Evolutionary conservation across 305 asterid species (phyloP).

Genomic region (Rubia peregrina): DNA sequence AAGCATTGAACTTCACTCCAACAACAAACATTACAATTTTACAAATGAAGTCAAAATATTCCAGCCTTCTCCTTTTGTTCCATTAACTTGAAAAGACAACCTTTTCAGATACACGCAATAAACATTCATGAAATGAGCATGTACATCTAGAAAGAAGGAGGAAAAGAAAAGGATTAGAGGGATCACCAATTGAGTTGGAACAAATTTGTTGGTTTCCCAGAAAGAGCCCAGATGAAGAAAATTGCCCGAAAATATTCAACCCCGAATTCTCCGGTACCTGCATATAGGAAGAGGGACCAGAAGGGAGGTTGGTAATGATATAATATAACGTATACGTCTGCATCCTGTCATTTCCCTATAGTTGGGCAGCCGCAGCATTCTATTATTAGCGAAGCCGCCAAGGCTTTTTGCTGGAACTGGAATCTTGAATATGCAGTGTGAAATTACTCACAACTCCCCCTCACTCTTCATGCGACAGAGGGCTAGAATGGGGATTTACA

Average conservation of each 20-base stretch:
- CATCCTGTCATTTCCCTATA: background rate
- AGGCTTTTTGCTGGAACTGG: conserved; percentile 21
- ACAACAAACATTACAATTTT: conserved; percentile 11
- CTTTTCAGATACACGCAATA: conserved; percentile 17
- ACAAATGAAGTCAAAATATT: conserved; percentile 15
- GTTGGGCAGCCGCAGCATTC: background rate
- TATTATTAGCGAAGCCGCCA: conserved; percentile 25
- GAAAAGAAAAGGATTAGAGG: background rate
- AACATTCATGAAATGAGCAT: background rate
- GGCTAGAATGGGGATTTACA: background rate
- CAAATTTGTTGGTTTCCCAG: background rate
- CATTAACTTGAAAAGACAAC: conserved; percentile 40
- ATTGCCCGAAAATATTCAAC: conserved; percentile 1
- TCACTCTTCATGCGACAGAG: too few relatives aligned
- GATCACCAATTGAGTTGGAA: conserved; percentile 9
- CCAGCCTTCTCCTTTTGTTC: conserved; percentile 29
- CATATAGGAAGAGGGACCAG: background rate
- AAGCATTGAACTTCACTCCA: conserved; percentile 14
- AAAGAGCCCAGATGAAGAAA: conserved; percentile 15
- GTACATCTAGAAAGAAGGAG: background rate
- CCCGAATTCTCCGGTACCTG: background rate
- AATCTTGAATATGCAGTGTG: background rate
- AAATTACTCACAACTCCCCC: conserved; percentile 6
- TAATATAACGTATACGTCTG: background rate
- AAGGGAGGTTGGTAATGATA: background rate